Base-by-base conservation (phyloP, 108 stramenopile species). In the Nitzschia inconspicua region DNA sequence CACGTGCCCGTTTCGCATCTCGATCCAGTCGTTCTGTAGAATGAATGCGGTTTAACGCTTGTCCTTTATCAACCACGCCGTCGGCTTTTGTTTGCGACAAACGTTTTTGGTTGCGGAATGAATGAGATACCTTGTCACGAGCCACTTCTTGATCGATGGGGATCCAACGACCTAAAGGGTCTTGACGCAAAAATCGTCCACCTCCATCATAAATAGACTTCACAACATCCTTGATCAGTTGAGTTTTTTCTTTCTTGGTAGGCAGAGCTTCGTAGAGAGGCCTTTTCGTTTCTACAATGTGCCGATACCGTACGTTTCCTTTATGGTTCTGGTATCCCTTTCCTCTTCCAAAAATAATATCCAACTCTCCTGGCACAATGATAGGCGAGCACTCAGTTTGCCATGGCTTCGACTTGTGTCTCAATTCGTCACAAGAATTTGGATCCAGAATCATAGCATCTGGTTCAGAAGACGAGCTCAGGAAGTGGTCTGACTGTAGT, bases 171-270 rank as follows among this genome's bases (percentile, higher is more conserved):
- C 51, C 58, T 28, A 39, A 56, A 14, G 27, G 30, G 49, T 68
- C 67, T 19, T 67, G 32, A 30, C 70, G 57, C 19, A 77, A 35
- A 46, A 77, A 77, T 22, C 65, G 43, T 8, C 76, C 76, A 22
- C 52, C 56, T 19, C 41, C 34, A 4, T 39, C 44, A 18, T 69
- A 49, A 4, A 77, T 60, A 3, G 39, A 4, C 13, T 53, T 42
- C 29, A 77, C 65, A 19, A 77, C 63, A 44, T 62, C 58, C 9
- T 54, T 43, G 24, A 68, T 60, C 18, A 77, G 64, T 18, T 39
- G 29, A 8, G 70, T 64, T 41, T 77, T 77, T 14, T 47, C 65
- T n/a, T 42, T 24, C 49, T 55, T 54, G 11, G 34, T 46, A 49
- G 43, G 44, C 23, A 55, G 47, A 27, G 47, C 40, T 35, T 68